These are phyloP conservation scores for Leccinum aurantiacum DNA, from an alignment of 768 basidiomycete species.

Conservation along the genomic window DNA sequence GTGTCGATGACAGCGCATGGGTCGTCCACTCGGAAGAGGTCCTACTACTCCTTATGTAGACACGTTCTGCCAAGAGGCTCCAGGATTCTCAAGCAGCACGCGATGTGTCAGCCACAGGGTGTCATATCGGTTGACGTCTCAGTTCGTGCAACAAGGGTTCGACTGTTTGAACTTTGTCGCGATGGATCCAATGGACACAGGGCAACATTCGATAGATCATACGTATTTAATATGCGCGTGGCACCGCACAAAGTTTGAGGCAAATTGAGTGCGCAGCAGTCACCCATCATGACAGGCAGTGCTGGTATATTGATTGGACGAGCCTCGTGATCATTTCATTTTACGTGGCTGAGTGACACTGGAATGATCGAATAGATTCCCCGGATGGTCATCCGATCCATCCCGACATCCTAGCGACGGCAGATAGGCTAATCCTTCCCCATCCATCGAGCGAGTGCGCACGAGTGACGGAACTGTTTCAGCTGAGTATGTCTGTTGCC, in stretches of 20 bases:
- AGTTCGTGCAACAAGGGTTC: background rate
- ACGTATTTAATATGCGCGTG: slow-evolving; percentile 5
- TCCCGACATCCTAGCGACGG: background rate
- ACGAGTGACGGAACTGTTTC: background rate
- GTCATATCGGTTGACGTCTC: slow-evolving; percentile 1
- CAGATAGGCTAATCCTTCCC: background rate
- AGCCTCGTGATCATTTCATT: background rate
- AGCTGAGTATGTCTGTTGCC: background rate
- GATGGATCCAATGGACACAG: background rate
- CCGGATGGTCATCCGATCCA: background rate
- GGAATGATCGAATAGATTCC: background rate
- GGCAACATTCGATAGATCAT: background rate
- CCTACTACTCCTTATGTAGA: background rate
- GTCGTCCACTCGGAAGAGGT: background rate
- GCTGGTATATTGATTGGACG: background rate
- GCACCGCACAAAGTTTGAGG: background rate
- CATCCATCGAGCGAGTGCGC: background rate
- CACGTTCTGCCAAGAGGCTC: background rate
- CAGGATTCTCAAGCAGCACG: background rate
- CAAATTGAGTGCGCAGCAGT: background rate
- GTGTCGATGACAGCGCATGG: slow-evolving; percentile 1
- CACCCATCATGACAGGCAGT: slow-evolving; percentile 4
- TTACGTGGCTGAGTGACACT: background rate
- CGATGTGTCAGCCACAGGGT: slow-evolving; percentile 12
- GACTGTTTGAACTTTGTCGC: slow-evolving; percentile 5